Base-by-base conservation (phyloP, 1,284 basidiomycete species). In the Austroboletus novae-zelandiae region DNA sequence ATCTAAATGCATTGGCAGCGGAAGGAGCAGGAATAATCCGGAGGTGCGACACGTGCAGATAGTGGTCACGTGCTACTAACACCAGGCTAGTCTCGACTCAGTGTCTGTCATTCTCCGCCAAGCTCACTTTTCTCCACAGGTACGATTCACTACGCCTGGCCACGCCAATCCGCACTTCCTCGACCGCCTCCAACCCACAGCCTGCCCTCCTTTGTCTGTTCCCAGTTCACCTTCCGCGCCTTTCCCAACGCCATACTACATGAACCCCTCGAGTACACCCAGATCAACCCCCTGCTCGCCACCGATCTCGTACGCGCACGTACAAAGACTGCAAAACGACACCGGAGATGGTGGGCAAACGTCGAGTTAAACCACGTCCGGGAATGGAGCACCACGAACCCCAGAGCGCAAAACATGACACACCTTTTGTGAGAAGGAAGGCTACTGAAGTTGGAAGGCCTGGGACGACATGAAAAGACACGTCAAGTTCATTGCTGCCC, bases 181-280 rank as follows among this genome's bases (percentile, higher is more conserved):
- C 7, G 57, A 68, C 36, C 51, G 57, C 9, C 13, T 34, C 3
- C 66, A 64, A 30, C 66, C 65, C 15, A 55, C 62, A 1, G 23
- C 17, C 11, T 65, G 8, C 64, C 65, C 9, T 25, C 40, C 30
- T 61, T 60, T 14, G 43, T 43, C 15, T 61, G 55, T 5, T 50
- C 64, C 6, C 54, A 50, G 0, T 66, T 69, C 30, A 42, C 49
- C 11, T 32, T 66, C 4, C 62, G 64, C 31, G 66, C 66, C 5
- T 48, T 67, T 15, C 65, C 67, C 8, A 55, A 67, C 15, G 48
- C 55, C 14, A 30, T 66, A 18, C 60, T 69, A 9, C 45, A 54
- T 0, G 32, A 48, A 14, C 55, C 61, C 8, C 9, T 15, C 39
- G 40, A 60, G 1, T 54, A 52, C 34, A 46, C 53, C 18, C 60